Percentiles rank a stretch among this genome's conserved stretches.
Conservation (phyloP, 768 basidiomycete species). For the Lactarius quietus region DNA sequence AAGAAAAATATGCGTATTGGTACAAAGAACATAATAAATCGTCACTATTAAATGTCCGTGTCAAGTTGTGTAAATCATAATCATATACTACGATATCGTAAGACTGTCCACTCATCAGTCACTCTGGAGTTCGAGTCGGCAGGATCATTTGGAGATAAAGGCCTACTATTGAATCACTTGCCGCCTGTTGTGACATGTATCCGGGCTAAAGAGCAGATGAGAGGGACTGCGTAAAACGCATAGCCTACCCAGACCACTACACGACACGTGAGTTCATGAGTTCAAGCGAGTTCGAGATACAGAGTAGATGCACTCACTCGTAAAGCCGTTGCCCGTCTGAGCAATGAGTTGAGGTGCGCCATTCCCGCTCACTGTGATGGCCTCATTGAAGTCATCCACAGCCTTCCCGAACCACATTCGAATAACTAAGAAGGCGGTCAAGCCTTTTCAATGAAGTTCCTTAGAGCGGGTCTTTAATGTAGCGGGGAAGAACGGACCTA, state of each 20-base stretch:
- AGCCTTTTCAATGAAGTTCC: constrained; percentile 39
- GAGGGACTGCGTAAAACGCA: constrained; percentile 66
- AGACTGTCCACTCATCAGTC: constrained; percentile 9
- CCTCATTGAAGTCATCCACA: constrained; percentile 70
- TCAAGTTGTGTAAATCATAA: background rate
- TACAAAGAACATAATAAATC: background rate
- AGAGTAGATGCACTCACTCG: constrained; percentile 47
- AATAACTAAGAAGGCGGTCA: constrained; percentile 65
- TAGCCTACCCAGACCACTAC: constrained; percentile 79
- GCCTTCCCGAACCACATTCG: constrained; percentile 83
- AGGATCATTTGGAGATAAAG: background rate
- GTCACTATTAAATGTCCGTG: background rate
- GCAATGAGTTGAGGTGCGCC: constrained; percentile 61
- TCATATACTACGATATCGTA: constrained; percentile 8
- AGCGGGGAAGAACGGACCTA: constrained; percentile 43
- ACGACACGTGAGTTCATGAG: constrained; percentile 5
- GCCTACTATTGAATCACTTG: constrained; percentile 31
- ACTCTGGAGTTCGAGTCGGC: constrained; percentile 13
- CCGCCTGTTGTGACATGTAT: constrained; percentile 53
- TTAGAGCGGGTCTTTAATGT: background rate
- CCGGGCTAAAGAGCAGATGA: constrained; percentile 65
- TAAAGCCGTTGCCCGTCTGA: constrained; percentile 64
- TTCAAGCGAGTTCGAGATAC: background rate
- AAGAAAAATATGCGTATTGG: background rate
- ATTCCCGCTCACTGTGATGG: constrained; percentile 48